Base-by-base conservation (phyloP, 2,329 filamentous ascomycete genomes). In the Cladophialophora carrionii region DNA sequence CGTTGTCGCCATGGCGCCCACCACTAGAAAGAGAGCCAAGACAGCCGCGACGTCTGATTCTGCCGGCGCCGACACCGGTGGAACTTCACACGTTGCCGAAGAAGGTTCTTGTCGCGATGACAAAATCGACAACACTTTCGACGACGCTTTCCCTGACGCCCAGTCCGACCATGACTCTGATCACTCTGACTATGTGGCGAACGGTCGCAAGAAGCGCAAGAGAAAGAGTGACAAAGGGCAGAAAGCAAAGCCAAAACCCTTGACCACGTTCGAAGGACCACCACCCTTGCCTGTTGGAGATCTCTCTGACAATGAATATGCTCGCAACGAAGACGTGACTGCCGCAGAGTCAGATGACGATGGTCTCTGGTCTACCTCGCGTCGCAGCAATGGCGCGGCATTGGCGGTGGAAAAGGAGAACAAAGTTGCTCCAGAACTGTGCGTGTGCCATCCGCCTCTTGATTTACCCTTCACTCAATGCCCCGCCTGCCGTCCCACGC, bases 221-320 rank as follows among this genome's bases (percentile, higher is more conserved):
- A 60, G 54, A 63, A 62, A 57, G 41, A 55, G 17, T 8, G 53
- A 32, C 10, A 34, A 31, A 12, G 61, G 59, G 22, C 26, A 17
- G 14, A 66, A 57, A 29, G 59, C 41, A 29, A 49, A 55, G 8
- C 37, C 34, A 26, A 58, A 51, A 41, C 31, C 24, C 24, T n/a
- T 8, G 31, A 37, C 57, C 10, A 9, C 26, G 31, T 41, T 51
- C 14, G 48, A 51, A 7, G 48, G 17, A 14, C 48, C 48, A 26
- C 37, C 56, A n/a, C 24, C 41, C 6, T 64, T 61, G 24, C 59
- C 53, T 17, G 32, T 62, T n/a, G 37, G 62, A 12, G 60, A 67
- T 32, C 54, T 70, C 32, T 66, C 62, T 53, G 67, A 69, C 43
- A 49, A 64, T n/a, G 61, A 61, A 14, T 12, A 37, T 59, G 37